Evolutionary conservation across 176 grass and related monocot genomes (phyloP).

Genomic region (Oryza coarctata): DNA sequence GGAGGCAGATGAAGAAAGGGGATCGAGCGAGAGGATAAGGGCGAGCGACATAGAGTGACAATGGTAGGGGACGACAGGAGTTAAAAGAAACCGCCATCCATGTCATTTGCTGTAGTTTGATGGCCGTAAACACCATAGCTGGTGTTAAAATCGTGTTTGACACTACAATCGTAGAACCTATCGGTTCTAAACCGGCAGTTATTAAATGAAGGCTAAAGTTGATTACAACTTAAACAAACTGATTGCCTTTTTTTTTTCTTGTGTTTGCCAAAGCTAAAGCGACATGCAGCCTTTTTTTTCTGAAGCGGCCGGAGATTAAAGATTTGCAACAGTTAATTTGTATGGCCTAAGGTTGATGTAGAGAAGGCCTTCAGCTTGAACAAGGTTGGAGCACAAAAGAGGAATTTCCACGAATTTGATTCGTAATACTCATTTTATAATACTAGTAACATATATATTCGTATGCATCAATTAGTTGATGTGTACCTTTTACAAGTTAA

Average conservation of each 20-base stretch:
- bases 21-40: too few species aligned
- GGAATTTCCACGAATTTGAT: background rate
- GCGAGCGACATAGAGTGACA: too few species aligned
- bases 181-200: too few species aligned
- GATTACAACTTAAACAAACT: background rate
- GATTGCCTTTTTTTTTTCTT: constrained; percentile 18
- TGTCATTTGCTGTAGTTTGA: too few species aligned
- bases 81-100: too few species aligned
- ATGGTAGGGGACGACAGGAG: too few species aligned
- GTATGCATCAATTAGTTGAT: background rate
- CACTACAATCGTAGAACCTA: too few species aligned
- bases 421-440: background rate
- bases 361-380: background rate
- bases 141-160: too few species aligned
- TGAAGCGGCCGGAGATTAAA: constrained; percentile 1
- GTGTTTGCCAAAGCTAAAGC: constrained; percentile 19
- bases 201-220: background rate
- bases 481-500: background rate
- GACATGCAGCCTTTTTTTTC: background rate
- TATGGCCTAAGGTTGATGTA: background rate
- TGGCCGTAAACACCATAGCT: too few species aligned
- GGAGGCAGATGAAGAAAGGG: too few species aligned
- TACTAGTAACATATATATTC: background rate
- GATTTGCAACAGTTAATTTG: background rate
- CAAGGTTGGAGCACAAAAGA: background rate